These are phyloP conservation scores for Auxenochlorella pyrenoidosa DNA, from an alignment of 139 green algal species.

Conservation along the genomic window DNA sequence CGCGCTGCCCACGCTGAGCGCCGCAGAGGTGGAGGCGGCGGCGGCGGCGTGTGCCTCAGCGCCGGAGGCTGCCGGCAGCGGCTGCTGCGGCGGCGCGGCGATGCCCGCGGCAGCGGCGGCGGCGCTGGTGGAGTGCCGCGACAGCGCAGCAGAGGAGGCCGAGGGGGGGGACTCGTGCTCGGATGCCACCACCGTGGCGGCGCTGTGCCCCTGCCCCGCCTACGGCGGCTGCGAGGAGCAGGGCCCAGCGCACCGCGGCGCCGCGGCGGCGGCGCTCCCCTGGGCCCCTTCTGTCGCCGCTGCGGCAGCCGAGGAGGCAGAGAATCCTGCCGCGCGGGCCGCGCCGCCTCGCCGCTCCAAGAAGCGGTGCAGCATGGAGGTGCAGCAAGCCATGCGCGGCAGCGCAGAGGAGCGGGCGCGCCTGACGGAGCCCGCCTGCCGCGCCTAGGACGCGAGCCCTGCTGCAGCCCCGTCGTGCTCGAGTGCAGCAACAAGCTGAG, in stretches of 20 bases:
- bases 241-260: not conserved
- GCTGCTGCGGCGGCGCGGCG: too few species aligned
- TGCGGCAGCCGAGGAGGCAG: not conserved
- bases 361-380: constrained; percentile 16
- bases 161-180: not conserved
- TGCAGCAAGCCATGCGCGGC: not conserved
- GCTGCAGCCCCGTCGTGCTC: not conserved
- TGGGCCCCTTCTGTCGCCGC: not conserved
- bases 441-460: not conserved
- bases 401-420: not conserved
- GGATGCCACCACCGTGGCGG: not conserved
- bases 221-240: not conserved
- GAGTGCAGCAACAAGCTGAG: not conserved
- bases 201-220: not conserved
- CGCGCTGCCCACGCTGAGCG: not conserved
- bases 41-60: too few species aligned
- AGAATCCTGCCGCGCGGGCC: not conserved
- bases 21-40: not conserved
- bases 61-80: too few species aligned
- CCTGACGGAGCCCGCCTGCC: not conserved
- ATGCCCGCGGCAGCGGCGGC: too few species aligned
- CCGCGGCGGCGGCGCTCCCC: not conserved
- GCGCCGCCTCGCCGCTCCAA: not conserved
- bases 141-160: not conserved
- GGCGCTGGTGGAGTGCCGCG: not conserved